Percentiles rank a stretch among this genome's conserved stretches.
These are phyloP conservation scores for Saccharomyces cerevisiae DNA, from an alignment of 805 yeast species.

Conservation along the genomic window DNA sequence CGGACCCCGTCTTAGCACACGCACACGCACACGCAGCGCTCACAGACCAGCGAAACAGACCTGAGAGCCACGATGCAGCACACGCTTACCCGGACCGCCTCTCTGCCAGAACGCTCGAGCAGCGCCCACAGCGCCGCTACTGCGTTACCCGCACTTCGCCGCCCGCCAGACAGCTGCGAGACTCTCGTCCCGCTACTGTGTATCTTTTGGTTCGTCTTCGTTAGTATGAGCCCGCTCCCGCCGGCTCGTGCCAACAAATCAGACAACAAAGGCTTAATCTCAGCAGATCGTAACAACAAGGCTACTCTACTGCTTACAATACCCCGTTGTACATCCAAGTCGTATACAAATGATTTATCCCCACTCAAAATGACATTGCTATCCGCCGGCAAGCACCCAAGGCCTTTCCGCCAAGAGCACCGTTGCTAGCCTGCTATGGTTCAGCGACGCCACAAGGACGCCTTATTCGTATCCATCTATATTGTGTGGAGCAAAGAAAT, in stretches of 20 bases:
- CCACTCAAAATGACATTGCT: constrained; percentile 39
- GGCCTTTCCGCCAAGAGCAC: constrained; percentile 34
- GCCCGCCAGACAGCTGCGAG: no score
- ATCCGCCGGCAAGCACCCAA: constrained; percentile 36
- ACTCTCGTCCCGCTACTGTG: no score
- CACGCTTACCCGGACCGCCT: no score
- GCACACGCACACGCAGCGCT: no score
- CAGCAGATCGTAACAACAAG: constrained; percentile 47
- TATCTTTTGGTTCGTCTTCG: no score
- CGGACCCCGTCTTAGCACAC: no score
- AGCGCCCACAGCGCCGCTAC: no score
- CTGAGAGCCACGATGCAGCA: no score
- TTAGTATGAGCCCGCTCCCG: no score
- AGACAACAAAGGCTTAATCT: constrained; percentile 26
- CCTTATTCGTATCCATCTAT: constrained; percentile 37
- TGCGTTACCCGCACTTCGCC: no score
- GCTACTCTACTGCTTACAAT: constrained; percentile 46
- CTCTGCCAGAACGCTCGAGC: no score
- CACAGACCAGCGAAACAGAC: no score
- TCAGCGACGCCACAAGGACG: constrained; percentile 34
- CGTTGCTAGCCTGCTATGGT: constrained; percentile 36
- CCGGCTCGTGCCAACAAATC: constrained; percentile 12
- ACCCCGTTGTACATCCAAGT: constrained; percentile 40
- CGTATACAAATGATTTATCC: constrained; percentile 42
- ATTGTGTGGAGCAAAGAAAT: constrained; percentile 36